Conservation (phyloP, 1,284 basidiomycete species). For the Moesziomyces aphidis region DNA sequence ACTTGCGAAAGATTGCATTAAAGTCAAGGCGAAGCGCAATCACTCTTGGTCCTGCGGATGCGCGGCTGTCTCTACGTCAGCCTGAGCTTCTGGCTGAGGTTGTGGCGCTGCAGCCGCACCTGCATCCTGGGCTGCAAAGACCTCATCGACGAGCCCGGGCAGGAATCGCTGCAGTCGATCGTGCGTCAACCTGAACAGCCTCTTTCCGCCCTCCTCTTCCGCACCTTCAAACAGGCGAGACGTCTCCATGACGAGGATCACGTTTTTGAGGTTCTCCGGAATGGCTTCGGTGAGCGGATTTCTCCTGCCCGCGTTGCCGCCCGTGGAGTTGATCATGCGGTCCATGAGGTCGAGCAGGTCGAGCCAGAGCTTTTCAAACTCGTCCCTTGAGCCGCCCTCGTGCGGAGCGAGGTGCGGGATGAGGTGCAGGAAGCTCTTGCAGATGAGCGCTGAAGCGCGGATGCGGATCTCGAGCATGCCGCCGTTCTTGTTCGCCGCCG, state of each 20-base stretch:
- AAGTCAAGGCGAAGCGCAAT: too few species aligned
- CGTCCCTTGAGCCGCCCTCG: slow-evolving; percentile 64
- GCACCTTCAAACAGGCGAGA: slow-evolving; percentile 75
- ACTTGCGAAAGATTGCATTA: too few species aligned
- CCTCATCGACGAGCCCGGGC: slow-evolving; percentile 55
- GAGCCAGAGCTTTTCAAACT: slow-evolving; percentile 85
- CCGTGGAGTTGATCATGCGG: slow-evolving; percentile 80
- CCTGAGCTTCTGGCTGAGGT: neutral
- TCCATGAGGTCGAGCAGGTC: slow-evolving; percentile 91
- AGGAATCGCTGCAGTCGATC: slow-evolving; percentile 54
- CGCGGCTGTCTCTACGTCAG: neutral
- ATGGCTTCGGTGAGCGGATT: slow-evolving; percentile 80
- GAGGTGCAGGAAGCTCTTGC: slow-evolving; percentile 95
- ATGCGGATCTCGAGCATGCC: slow-evolving; percentile 89
- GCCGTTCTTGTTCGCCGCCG: slow-evolving; percentile 60
- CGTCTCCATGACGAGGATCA: slow-evolving; percentile 94
- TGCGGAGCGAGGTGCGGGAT: slow-evolving; percentile 78
- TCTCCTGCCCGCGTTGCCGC: slow-evolving; percentile 30
- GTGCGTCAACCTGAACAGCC: slow-evolving; percentile 47
- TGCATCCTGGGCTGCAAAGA: slow-evolving; percentile 23
- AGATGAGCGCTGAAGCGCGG: slow-evolving; percentile 85
- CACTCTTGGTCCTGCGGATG: too few species aligned
- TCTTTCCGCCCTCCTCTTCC: slow-evolving; percentile 14
- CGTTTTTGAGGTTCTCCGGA: slow-evolving; percentile 96
- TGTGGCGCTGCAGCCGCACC: neutral